Conservation (phyloP, 768 basidiomycete species). For the Pilatotrama ljubarskyi region DNA sequence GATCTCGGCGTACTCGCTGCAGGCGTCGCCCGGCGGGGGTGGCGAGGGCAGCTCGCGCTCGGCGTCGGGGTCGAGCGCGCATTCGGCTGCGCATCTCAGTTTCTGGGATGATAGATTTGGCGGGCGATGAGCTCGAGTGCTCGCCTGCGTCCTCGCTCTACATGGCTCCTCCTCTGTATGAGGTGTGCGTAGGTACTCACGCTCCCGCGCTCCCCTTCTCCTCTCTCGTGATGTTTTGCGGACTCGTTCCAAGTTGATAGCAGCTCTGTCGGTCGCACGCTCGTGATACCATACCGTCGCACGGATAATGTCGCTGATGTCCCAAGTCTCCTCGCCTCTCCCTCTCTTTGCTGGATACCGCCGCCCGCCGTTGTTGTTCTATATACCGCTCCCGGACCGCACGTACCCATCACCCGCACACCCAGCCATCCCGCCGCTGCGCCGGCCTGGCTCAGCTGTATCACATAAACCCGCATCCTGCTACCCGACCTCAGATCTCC, state of each 20-base stretch:
- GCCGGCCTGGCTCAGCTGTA: too few relatives aligned
- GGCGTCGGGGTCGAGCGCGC: conserved; percentile 8
- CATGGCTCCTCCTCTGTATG: neutral
- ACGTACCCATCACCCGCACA: neutral
- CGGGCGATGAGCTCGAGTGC: conserved; percentile 6
- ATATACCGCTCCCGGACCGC: neutral
- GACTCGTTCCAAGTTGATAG: conserved; percentile 2
- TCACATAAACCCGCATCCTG: neutral
- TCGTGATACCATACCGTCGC: conserved; percentile 1
- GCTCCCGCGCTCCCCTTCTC: neutral
- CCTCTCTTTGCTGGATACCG: neutral
- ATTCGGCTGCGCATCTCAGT: conserved; percentile 6
- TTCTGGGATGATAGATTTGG: conserved; percentile 15
- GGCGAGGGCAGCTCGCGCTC: conserved; percentile 6
- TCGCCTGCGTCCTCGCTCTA: neutral
- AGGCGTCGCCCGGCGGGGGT: conserved; percentile 11
- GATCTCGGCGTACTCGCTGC: conserved; percentile 17
- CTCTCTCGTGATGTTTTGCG: neutral
- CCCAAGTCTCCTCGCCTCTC: neutral
- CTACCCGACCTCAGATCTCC: neutral
- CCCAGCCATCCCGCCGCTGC: neutral
- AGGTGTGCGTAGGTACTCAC: neutral
- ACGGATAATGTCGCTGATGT: neutral
- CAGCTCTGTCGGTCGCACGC: neutral
- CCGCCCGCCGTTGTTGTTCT: neutral